phyloP scores from a whole-genome alignment of 129 eudicot genomes.

The Mikania micrantha region DNA sequence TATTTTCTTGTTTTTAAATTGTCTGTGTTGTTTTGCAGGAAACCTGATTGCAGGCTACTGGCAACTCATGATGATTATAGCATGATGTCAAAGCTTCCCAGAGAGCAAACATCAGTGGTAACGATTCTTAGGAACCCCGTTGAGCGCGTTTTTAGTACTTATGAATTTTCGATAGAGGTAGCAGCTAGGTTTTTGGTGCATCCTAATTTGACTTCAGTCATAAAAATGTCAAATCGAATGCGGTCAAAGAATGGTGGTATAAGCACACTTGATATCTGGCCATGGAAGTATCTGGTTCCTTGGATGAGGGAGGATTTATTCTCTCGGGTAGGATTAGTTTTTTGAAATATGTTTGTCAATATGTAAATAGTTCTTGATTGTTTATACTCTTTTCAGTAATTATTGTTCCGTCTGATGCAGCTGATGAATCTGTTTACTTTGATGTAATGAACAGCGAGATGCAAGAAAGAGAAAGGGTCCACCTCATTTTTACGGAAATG shows the following conservation, averaged over 20 bases:
- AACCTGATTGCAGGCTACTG: slow-evolving; percentile 62
- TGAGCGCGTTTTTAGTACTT: slow-evolving; percentile 91
- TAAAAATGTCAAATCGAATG: slow-evolving; percentile 45
- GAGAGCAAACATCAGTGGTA: slow-evolving; percentile 71
- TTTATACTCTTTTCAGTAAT: not conserved
- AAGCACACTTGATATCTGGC: slow-evolving; percentile 95
- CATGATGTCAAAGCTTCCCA: slow-evolving; percentile 80
- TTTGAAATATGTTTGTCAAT: not conserved
- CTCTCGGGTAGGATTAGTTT: slow-evolving; percentile 53
- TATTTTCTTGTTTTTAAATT: slow-evolving; percentile 1
- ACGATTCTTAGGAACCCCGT: slow-evolving; percentile 85
- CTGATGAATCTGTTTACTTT: slow-evolving; percentile 21
- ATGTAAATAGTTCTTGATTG: not conserved
- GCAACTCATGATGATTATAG: slow-evolving; percentile 96
- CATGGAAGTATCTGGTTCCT: slow-evolving; percentile 98
- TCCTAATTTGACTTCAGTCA: slow-evolving; percentile 74
- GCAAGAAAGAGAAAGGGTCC: slow-evolving; percentile 41
- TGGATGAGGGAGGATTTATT: slow-evolving; percentile 99
- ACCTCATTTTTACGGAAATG: slow-evolving; percentile 28
- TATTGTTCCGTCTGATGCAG: slow-evolving; percentile 9
- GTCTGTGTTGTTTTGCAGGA: slow-evolving; percentile 40
- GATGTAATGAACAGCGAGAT: slow-evolving; percentile 60
- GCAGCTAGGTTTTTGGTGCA: slow-evolving; percentile 92
- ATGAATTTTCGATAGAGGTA: slow-evolving; percentile 88
- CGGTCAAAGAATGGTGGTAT: slow-evolving; percentile 52